Percentiles rank a stretch among this genome's conserved stretches.
Conservation (phyloP, 331 rosid genomes). For the Quercus tomentella region DNA sequence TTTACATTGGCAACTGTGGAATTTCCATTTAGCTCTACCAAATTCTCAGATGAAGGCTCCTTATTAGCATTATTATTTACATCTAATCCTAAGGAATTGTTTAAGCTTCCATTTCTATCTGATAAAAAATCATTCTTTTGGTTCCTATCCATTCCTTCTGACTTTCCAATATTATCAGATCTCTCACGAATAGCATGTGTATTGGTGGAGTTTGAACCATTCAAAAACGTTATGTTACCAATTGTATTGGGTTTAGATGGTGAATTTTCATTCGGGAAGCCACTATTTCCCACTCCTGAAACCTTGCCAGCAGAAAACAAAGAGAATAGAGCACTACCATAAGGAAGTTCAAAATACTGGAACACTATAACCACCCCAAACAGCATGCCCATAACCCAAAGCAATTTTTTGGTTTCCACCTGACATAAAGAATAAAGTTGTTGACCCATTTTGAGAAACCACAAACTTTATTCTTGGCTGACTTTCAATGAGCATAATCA, state of each 20-base stretch:
- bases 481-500: conserved; percentile 27
- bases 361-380: conserved; percentile 47
- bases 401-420: conserved; percentile 46
- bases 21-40: conserved; percentile 26
- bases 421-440: conserved; percentile 43
- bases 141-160: not conserved
- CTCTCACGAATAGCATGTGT: conserved; percentile 17
- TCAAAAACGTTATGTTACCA: conserved; percentile 14
- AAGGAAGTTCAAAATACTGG: conserved; percentile 71
- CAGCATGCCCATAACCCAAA: conserved; percentile 46
- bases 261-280: conserved; percentile 35
- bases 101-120: conserved; percentile 10
- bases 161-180: conserved; percentile 21
- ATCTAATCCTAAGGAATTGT: conserved; percentile 19
- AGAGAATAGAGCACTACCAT: conserved; percentile 34
- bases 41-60: conserved; percentile 8
- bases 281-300: conserved; percentile 18
- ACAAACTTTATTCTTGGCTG: conserved; percentile 1
- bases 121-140: not conserved
- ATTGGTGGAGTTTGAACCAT: conserved; percentile 26
- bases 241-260: conserved; percentile 17
- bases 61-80: conserved; percentile 3
- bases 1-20: conserved; percentile 10
- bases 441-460: conserved; percentile 44
- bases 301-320: conserved; percentile 37